A percentile compares a stretch with the other conserved stretches of the same genome.
Evolutionary conservation across 768 basidiomycete genomes (phyloP).

Genomic region (Auricularia auricula-judae): DNA sequence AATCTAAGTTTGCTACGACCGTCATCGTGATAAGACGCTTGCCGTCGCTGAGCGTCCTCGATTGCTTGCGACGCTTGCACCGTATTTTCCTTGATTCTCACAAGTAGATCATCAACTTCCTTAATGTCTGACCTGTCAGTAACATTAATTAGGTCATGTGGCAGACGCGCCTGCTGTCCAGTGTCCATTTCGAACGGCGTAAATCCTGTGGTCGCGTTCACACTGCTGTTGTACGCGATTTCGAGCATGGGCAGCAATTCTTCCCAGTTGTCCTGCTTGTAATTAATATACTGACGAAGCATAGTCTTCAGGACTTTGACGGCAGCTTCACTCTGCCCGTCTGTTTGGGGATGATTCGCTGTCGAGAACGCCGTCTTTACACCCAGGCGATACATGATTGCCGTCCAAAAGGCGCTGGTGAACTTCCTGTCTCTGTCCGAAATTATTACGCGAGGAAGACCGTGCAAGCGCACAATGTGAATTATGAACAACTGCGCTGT

Average conservation of each 20-base stretch:
- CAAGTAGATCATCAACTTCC: neutral
- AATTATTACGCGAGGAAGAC: neutral
- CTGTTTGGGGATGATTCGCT: neutral
- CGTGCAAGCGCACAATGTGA: neutral
- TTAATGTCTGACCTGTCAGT: neutral
- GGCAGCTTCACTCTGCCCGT: neutral
- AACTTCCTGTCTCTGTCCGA: neutral
- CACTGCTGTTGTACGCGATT: conserved; percentile 24
- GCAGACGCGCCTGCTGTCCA: conserved; percentile 4
- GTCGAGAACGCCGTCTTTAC: neutral
- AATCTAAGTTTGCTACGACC: neutral
- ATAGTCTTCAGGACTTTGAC: conserved; percentile 28
- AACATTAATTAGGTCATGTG: neutral
- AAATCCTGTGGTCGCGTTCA: conserved; percentile 16
- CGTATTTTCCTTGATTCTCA: neutral
- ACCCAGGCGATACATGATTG: neutral
- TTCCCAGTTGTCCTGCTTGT: conserved; percentile 25
- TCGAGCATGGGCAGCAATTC: conserved; percentile 21
- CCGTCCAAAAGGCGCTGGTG: conserved; percentile 2
- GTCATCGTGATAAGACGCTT: neutral
- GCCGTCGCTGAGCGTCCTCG: neutral
- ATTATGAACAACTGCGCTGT: neutral
- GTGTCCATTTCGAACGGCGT: conserved; percentile 23
- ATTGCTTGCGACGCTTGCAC: neutral
- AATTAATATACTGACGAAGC: conserved; percentile 23